phyloP scores from a whole-genome alignment of 1,284 basidiomycete genomes.

The Athelia psychrophila region DNA sequence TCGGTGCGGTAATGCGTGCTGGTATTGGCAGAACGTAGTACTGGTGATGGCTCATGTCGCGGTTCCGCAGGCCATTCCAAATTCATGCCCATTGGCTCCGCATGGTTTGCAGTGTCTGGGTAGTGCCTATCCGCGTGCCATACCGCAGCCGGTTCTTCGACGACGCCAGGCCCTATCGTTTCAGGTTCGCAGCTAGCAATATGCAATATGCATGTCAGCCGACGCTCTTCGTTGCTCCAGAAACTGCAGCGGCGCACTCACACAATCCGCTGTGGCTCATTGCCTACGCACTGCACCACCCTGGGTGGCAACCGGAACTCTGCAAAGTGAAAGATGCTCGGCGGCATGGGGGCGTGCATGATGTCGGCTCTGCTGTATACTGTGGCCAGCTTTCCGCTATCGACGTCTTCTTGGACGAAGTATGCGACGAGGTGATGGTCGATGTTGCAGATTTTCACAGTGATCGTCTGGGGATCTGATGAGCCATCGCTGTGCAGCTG shows the following conservation, averaged over 20 bases:
- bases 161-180: no score
- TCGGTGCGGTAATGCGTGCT: no score
- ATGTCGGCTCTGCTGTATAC: not conserved
- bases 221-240: no score
- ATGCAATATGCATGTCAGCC: no score
- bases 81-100: no score
- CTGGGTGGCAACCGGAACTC: not conserved
- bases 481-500: not conserved
- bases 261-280: not conserved
- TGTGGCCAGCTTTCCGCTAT: slow-evolving; percentile 48
- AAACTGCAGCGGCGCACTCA: not conserved
- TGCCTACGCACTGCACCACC: not conserved
- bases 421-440: slow-evolving; percentile 81
- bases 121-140: no score
- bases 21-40: no score
- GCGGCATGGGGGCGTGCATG: not conserved
- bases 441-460: slow-evolving; percentile 69
- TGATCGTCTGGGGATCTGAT: slow-evolving; percentile 58
- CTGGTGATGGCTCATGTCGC: no score
- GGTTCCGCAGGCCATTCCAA: no score
- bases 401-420: slow-evolving; percentile 75
- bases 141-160: no score
- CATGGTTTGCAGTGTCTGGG: no score
- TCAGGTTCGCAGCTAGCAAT: no score
- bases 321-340: slow-evolving; percentile 31